Percentiles rank a stretch among this genome's conserved stretches.
These are phyloP conservation scores for Staphylotrichum longicolle DNA, from an alignment of 495 filamentous ascomycete genomes.

Conservation along the genomic window DNA sequence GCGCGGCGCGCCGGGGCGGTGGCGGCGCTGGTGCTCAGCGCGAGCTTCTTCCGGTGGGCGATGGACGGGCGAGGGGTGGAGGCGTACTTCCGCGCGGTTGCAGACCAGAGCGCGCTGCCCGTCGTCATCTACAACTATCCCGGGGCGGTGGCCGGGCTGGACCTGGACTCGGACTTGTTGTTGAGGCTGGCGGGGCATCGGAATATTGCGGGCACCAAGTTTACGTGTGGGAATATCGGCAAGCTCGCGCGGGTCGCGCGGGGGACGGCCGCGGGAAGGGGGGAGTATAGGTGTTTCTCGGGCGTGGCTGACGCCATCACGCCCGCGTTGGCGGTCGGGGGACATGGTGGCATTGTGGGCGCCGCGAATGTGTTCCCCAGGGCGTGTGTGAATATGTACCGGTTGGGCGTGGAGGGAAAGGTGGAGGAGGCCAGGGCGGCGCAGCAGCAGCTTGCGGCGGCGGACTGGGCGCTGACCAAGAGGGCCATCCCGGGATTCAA, in stretches of 20 bases:
- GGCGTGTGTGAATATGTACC: background rate
- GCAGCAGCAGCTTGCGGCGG: constrained; percentile 4
- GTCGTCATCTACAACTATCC: constrained; percentile 8
- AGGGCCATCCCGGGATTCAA: constrained; percentile 7
- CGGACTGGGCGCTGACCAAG: constrained; percentile 10
- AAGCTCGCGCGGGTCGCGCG: constrained; percentile 5
- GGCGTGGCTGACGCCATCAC: background rate
- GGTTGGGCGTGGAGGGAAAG: background rate
- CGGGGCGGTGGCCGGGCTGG: constrained; percentile 4
- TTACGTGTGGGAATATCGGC: constrained; percentile 9
- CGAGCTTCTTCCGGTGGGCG: constrained; percentile 2
- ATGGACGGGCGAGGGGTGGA: background rate
- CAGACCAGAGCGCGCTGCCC: background rate
- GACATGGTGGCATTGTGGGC: constrained; percentile 2
- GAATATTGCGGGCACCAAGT: background rate
- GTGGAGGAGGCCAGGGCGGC: background rate
- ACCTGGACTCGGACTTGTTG: constrained; percentile 7
- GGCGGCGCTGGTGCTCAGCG: background rate
- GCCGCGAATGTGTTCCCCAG: constrained; percentile 8
- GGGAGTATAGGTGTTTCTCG: background rate
- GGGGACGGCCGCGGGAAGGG: background rate
- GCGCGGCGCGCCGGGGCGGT: background rate
- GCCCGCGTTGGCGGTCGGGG: background rate
- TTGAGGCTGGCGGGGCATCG: background rate
- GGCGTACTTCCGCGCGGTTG: background rate